These are phyloP conservation scores for Imleria badia DNA, from an alignment of 768 basidiomycete species.

Conservation along the genomic window DNA sequence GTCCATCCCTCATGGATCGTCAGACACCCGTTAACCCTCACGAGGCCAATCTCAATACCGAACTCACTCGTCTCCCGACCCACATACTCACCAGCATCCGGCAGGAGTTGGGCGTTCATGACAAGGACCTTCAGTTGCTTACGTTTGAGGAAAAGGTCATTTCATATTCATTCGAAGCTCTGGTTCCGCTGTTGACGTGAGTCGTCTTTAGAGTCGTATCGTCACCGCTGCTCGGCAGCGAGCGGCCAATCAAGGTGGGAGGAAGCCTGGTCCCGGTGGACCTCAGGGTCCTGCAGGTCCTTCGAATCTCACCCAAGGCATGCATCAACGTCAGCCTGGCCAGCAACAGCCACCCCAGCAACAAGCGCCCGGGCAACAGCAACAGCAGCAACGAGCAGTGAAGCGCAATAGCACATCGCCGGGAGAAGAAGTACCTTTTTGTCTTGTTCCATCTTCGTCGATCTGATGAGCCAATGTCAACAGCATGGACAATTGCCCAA, in stretches of 20 bases:
- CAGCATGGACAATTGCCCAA: constrained; percentile 50
- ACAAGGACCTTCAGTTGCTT: constrained; percentile 46
- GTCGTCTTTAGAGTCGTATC: constrained; percentile 36
- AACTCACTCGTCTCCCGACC: constrained; percentile 43
- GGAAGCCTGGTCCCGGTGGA: constrained; percentile 32
- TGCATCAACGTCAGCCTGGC: constrained; percentile 40
- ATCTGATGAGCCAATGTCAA: constrained; percentile 3
- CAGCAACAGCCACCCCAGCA: constrained; percentile 29
- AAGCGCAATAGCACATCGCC: constrained; percentile 66
- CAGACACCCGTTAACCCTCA: constrained; percentile 38
- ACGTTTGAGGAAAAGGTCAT: constrained; percentile 61
- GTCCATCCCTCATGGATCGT: constrained; percentile 55
- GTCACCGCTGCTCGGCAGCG: constrained; percentile 29
- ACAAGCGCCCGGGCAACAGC: constrained; percentile 29
- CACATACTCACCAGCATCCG: constrained; percentile 36
- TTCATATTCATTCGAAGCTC: constrained; percentile 3
- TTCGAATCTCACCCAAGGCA: constrained; percentile 32
- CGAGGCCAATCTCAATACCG: constrained; percentile 35
- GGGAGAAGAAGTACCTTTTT: constrained; percentile 51
- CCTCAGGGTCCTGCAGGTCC: constrained; percentile 27
- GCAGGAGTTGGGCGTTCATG: constrained; percentile 42
- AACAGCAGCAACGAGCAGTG: constrained; percentile 26
- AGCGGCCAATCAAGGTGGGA: constrained; percentile 7
- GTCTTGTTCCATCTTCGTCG: not conserved
- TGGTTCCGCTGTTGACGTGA: constrained; percentile 12